Conservation (phyloP, 495 filamentous ascomycete genomes). For the Margaritispora aquatica region DNA sequence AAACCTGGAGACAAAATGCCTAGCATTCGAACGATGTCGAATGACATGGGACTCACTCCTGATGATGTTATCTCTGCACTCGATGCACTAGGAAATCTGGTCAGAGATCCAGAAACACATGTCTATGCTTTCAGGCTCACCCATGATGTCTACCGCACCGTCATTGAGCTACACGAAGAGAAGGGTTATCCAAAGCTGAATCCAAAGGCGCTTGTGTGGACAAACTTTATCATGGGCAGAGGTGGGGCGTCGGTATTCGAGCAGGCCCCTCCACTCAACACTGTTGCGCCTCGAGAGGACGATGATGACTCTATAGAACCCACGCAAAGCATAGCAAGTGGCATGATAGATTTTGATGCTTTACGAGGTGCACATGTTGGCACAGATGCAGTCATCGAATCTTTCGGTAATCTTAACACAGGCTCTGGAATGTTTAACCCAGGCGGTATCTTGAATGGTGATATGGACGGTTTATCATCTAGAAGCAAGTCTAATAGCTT, state of each 20-base stretch:
- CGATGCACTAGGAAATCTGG: slow-evolving; percentile 80
- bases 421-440: slow-evolving; percentile 7
- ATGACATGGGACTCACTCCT: slow-evolving; percentile 89
- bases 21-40: slow-evolving; percentile 77
- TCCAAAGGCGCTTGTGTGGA: slow-evolving; percentile 79
- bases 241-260: slow-evolving; percentile 81
- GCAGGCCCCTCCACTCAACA: slow-evolving; percentile 71
- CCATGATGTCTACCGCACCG: slow-evolving; percentile 71
- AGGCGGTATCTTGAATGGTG: slow-evolving; percentile 4
- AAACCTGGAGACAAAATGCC: slow-evolving; percentile 19
- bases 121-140: slow-evolving; percentile 86
- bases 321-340: neutral
- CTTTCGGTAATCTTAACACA: slow-evolving; percentile 18
- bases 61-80: slow-evolving; percentile 93
- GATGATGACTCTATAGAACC: slow-evolving; percentile 35
- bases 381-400: slow-evolving; percentile 14
- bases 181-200: slow-evolving; percentile 85
- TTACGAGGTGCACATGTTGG: slow-evolving; percentile 11
- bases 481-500: slow-evolving; percentile 29
- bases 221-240: slow-evolving; percentile 93
- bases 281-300: slow-evolving; percentile 80
- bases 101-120: slow-evolving; percentile 82
- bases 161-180: slow-evolving; percentile 77
- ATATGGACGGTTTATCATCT: slow-evolving; percentile 2
- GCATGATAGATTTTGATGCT: slow-evolving; percentile 22